phyloP scores from a whole-genome alignment of 768 basidiomycete species.

The Imleria badia region DNA sequence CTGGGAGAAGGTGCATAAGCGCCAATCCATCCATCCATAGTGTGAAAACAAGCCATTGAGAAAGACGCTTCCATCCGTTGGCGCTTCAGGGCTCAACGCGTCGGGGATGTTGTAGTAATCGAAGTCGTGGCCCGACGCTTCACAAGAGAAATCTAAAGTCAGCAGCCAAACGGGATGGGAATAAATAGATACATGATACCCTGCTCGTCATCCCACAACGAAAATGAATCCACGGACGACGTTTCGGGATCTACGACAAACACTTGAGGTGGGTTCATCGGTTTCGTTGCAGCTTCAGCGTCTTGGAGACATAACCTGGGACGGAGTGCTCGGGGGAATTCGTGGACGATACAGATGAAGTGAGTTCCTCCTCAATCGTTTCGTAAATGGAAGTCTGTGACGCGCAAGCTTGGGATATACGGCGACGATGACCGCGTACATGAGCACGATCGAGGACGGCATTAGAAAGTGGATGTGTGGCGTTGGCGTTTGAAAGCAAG shows the following conservation, averaged over 20 bases:
- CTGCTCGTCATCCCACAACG: conserved; percentile 66
- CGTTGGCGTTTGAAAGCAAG: conserved; percentile 47
- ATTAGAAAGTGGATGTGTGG: conserved; percentile 49
- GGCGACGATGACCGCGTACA: conserved; percentile 55
- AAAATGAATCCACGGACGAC: conserved; percentile 43
- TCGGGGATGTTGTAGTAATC: conserved; percentile 51
- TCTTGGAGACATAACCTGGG: conserved; percentile 31
- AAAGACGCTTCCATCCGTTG: conserved; percentile 51
- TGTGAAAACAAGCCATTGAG: conserved; percentile 48
- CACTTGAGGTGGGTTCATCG: conserved; percentile 41
- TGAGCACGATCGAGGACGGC: conserved; percentile 42
- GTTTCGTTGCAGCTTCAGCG: conserved; percentile 18
- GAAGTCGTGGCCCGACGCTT: conserved; percentile 31
- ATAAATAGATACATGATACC: conserved; percentile 42
- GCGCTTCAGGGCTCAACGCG: conserved; percentile 41
- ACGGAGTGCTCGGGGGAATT: conserved; percentile 25
- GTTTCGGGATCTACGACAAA: conserved; percentile 59
- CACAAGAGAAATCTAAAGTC: not conserved
- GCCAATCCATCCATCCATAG: conserved; percentile 54
- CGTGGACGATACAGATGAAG: conserved; percentile 30
- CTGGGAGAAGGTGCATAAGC: conserved; percentile 28
- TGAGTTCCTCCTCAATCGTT: conserved; percentile 73
- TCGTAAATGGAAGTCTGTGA: conserved; percentile 74
- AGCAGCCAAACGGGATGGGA: not conserved
- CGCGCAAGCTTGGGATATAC: conserved; percentile 61